These are phyloP conservation scores for Trichosporon sp. DNA, from an alignment of 1,284 basidiomycete genomes.

Conservation along the genomic window DNA sequence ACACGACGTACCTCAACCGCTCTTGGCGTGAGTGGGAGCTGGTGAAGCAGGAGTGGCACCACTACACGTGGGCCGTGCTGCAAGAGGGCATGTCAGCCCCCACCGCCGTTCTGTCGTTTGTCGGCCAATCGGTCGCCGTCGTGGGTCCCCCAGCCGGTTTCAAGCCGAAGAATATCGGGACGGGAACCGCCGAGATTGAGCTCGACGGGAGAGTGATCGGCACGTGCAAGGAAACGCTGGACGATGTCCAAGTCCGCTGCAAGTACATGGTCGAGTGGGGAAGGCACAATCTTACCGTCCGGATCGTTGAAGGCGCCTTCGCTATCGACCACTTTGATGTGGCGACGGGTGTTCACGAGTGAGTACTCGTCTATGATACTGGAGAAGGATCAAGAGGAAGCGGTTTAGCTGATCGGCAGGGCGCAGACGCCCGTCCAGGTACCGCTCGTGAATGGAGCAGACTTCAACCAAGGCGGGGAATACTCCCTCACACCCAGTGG, in stretches of 20 bases:
- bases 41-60: not conserved
- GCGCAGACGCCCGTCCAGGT: not conserved
- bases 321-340: not conserved
- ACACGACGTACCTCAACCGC: not conserved
- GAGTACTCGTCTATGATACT: not conserved
- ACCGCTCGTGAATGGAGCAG: too few species aligned
- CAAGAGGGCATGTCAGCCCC: not conserved
- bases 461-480: too few species aligned
- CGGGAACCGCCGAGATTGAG: not conserved
- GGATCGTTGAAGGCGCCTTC: not conserved
- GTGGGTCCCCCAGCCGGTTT: not conserved
- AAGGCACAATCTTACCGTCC: not conserved
- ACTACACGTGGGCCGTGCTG: not conserved
- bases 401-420: not conserved
- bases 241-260: too few species aligned
- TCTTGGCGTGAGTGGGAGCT: not conserved
- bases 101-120: not conserved
- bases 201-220: not conserved
- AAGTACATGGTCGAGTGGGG: not conserved
- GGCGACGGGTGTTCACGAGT: not conserved
- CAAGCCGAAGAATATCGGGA: not conserved
- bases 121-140: not conserved
- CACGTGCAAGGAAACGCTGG: not conserved
- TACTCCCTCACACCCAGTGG: too few species aligned
- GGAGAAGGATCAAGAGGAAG: too few species aligned